These are phyloP conservation scores for Cystofilobasidium capitatum DNA, from an alignment of 768 basidiomycete species.

Conservation along the genomic window DNA sequence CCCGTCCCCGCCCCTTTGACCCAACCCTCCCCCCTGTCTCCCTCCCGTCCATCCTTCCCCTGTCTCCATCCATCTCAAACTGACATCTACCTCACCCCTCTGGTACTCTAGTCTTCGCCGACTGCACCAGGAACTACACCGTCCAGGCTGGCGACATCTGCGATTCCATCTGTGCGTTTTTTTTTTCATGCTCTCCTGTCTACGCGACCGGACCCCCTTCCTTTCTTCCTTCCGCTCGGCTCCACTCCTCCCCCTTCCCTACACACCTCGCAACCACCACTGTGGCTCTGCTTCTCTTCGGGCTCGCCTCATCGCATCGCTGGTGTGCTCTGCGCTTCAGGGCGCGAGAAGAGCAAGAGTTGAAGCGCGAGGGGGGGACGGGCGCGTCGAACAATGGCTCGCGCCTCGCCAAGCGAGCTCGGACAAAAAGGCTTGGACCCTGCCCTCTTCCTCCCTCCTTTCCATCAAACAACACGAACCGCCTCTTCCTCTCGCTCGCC, in stretches of 20 bases:
- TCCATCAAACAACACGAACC: not conserved
- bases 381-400: too few species aligned
- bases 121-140: slow-evolving; percentile 25
- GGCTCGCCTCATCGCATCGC: not conserved
- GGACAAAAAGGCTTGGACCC: not conserved
- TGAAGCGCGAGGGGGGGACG: too few species aligned
- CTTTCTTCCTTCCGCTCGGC: not conserved
- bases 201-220: not conserved
- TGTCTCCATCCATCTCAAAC: not conserved
- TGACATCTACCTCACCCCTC: not conserved
- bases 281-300: not conserved
- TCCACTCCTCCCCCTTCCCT: not conserved
- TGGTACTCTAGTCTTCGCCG: slow-evolving; percentile 5
- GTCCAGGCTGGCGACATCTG: slow-evolving; percentile 27
- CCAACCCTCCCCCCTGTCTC: not conserved
- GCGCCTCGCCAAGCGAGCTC: not conserved
- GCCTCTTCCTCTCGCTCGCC: not conserved
- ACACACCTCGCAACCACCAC: not conserved
- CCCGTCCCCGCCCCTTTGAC: slow-evolving; percentile 3
- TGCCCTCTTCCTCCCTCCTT: not conserved
- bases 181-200: not conserved
- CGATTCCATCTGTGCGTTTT: slow-evolving; percentile 24
- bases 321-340: not conserved
- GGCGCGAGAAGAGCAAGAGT: not conserved
- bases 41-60: not conserved